Conservation (phyloP, 73 alveolate species). For the Breviolum minutum region DNA sequence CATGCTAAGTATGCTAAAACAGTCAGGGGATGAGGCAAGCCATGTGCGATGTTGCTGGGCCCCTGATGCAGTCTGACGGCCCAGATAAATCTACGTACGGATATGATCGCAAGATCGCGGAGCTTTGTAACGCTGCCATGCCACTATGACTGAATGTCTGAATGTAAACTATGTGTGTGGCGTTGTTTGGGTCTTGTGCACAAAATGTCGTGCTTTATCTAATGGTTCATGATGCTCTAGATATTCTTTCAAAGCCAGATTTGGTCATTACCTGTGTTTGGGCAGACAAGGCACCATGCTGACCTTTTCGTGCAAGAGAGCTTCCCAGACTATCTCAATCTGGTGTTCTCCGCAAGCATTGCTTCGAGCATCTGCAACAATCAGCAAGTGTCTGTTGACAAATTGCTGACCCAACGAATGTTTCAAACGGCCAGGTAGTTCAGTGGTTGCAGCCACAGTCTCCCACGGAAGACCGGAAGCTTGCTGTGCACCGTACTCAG, state of each 20-base stretch:
- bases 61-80: constrained; percentile 69
- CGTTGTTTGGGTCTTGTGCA: neutral
- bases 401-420: too few species aligned
- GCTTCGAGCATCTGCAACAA: neutral
- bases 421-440: constrained; percentile 50
- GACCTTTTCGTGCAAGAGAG: constrained; percentile 48
- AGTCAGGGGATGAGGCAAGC: constrained; percentile 19
- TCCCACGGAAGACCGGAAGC: constrained; percentile 60
- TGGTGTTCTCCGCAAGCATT: neutral
- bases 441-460: constrained; percentile 67
- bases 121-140: too few species aligned
- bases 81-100: neutral
- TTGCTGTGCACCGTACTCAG: constrained; percentile 9
- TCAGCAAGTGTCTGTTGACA: too few species aligned
- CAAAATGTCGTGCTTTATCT: neutral
- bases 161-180: neutral
- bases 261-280: neutral
- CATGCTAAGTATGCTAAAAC: neutral
- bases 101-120: neutral
- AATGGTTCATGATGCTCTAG: neutral
- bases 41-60: constrained; percentile 88
- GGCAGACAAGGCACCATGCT: constrained; percentile 56
- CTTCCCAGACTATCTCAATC: constrained; percentile 55
- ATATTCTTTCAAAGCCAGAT: neutral
- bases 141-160: neutral